Conservation (phyloP, 805 yeast species). For the Isabelozyma pseudorhagii region DNA sequence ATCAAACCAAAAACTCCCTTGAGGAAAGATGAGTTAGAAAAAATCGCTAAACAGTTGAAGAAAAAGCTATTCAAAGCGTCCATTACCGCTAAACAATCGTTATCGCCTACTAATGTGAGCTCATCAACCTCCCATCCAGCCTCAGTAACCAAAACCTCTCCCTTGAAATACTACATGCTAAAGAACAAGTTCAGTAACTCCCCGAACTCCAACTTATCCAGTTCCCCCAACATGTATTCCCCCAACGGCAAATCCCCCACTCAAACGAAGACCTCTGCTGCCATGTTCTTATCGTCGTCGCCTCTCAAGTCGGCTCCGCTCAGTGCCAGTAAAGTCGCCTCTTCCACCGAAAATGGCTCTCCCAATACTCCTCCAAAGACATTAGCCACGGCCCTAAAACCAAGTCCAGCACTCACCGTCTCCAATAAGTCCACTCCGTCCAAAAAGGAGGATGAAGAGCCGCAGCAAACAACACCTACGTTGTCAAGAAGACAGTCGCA, state of each 20-base stretch:
- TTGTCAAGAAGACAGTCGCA: constrained; percentile 20
- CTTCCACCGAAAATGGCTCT: constrained; percentile 29
- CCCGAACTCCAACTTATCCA: constrained; percentile 15
- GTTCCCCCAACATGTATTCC: constrained; percentile 30
- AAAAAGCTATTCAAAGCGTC: constrained; percentile 40
- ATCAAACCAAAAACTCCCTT: constrained; percentile 30
- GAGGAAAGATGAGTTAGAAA: constrained; percentile 43
- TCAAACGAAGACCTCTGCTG: constrained; percentile 30
- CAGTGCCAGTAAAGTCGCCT: constrained; percentile 15
- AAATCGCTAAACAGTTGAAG: constrained; percentile 42
- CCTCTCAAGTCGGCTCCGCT: constrained; percentile 25
- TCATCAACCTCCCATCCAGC: constrained; percentile 6
- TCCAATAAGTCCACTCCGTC: not conserved
- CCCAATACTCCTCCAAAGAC: constrained; percentile 20
- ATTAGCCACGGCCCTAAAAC: constrained; percentile 16
- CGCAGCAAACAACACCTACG: constrained; percentile 28
- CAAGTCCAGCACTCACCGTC: constrained; percentile 25
- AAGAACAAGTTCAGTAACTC: constrained; percentile 10
- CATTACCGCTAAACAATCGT: constrained; percentile 39
- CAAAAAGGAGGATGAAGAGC: not conserved
- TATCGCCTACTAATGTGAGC: constrained; percentile 12
- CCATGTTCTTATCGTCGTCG: constrained; percentile 32
- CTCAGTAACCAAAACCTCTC: constrained; percentile 19
- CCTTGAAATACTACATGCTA: constrained; percentile 27
- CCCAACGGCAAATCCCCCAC: constrained; percentile 41